Base-by-base conservation (phyloP, 345 rosid genomes). In the Capsella bursapastoris region DNA sequence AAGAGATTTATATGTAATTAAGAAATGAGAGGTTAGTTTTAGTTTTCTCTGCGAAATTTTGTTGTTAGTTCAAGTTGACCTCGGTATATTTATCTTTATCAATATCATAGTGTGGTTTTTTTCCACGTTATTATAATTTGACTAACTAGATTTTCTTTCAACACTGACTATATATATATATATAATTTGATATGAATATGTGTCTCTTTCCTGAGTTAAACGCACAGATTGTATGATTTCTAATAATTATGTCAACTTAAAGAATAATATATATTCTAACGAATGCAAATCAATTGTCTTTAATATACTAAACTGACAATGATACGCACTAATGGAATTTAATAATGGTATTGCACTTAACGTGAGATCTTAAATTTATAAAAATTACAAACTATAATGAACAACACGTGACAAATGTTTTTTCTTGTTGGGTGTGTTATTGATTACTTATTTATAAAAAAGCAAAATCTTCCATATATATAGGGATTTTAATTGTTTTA, bases 131-230 rank as follows among this genome's bases (percentile, higher is more conserved):
- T 29, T 52, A 55, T 14, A 64, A 45, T 56, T 37, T 35, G 45
- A 28, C 38, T 57, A 16, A 10, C 3, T 18, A 29, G 25, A 27
- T 44, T 43, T 45, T 63, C 15, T 51, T 7, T 27, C 34, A 70
- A 37, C 59, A 63, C 9, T 60, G 61, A 38, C 68, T 22, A 22
- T 22, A 22, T 22, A 22, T 22, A 22, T 22, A 22, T 14, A 8
- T 25, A 25, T 2, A 3, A 3, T 48, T 34, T 55, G 58, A 53
- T 72, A 68, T 63, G 56, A 27, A 73, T 8, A 35, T 11, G 66
- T 58, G 73, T 37, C 62, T 28, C 45, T 74, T 58, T 41, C 78
- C 50, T 66, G 67, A 38, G 59, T 74, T 58, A 58, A 74, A 66
- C 52, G 78, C 68, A 74, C 67, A 49, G 56, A 66, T 49, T 58